Percentiles rank a stretch among this genome's conserved stretches.
Conservation (phyloP, 108 stramenopile species). For the Aurantiochytrium sp. region DNA sequence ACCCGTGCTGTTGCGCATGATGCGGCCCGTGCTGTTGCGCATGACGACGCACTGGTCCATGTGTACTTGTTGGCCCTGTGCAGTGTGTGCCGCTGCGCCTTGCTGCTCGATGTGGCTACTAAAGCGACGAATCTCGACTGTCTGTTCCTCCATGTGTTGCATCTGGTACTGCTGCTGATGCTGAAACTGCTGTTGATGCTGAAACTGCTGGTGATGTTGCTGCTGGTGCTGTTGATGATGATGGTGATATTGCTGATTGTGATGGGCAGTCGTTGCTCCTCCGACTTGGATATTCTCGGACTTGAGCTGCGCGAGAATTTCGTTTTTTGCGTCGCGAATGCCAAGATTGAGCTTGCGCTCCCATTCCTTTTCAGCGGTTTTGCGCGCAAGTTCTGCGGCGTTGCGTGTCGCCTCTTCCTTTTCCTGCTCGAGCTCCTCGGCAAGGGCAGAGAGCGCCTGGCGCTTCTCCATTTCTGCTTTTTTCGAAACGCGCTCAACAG, state of each 20-base stretch:
- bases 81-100: background rate
- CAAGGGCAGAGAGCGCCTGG: background rate
- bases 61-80: background rate
- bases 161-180: background rate
- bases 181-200: background rate
- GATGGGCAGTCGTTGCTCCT: background rate
- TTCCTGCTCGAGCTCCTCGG: background rate
- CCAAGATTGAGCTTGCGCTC: background rate
- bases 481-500: background rate
- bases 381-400: background rate
- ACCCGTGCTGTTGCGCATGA: background rate
- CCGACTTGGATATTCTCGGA: background rate
- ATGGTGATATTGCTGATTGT: background rate
- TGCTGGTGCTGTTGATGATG: background rate
- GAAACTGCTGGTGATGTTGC: background rate
- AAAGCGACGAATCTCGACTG: background rate
- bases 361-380: background rate
- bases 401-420: background rate
- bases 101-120: background rate
- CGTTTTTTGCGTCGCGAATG: background rate
- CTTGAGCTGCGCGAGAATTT: background rate
- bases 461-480: background rate
- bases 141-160: background rate
- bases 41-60: background rate
- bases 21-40: background rate